Evolutionary conservation across 164 flowering plant genomes (phyloP).

Genomic region (grape (Vitis vinifera)): DNA sequence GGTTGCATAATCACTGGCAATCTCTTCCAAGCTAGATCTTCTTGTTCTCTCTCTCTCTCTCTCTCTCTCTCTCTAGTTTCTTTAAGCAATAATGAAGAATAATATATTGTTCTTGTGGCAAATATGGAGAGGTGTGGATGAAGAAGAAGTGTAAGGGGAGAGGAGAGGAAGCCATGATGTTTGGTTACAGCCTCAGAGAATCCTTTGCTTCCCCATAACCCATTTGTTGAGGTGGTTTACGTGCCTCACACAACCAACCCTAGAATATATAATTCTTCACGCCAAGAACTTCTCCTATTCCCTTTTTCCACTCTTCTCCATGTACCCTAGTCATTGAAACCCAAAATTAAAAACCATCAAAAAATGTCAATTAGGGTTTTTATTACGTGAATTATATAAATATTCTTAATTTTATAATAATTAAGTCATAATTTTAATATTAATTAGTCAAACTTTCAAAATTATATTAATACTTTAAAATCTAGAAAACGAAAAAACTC

Average conservation of each 20-base stretch:
- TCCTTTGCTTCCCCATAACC: conserved; percentile 31
- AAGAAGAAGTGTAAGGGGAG: neutral
- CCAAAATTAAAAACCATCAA: no score
- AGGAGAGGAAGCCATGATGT: neutral
- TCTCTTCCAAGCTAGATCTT: conserved; percentile 15
- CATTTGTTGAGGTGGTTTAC: conserved; percentile 29
- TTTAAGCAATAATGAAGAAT: neutral
- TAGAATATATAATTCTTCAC: conserved; percentile 26
- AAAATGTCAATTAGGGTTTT: no score
- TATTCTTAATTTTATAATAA: no score
- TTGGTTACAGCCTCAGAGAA: conserved; percentile 4
- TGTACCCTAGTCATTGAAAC: conserved; percentile 12
- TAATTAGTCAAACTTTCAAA: no score
- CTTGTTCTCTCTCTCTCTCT: neutral
- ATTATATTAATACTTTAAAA: no score
- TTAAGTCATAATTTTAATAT: no score
- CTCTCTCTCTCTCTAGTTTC: no score
- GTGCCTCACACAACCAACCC: conserved; percentile 51
- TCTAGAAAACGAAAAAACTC: no score
- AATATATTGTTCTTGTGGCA: neutral
- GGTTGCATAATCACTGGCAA: conserved; percentile 5
- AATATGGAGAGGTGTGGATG: neutral
- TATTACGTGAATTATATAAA: no score
- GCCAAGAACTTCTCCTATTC: conserved; percentile 37
- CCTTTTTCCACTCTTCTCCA: conserved; percentile 13